Evolutionary conservation across 345 rosid genomes (phyloP).

Genomic region (Brassica incana): DNA sequence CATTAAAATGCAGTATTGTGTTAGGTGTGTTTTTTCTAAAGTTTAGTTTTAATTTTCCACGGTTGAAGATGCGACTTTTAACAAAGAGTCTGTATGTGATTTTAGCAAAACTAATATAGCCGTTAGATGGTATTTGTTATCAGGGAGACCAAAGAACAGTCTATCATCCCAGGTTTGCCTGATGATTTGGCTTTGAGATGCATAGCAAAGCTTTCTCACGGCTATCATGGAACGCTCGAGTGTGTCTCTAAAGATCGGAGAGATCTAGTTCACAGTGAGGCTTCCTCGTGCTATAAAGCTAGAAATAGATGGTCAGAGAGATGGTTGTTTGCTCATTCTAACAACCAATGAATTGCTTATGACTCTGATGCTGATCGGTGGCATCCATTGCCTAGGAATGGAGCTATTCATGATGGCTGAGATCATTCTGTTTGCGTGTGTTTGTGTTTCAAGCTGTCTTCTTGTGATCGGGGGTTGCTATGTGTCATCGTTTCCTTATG

Average conservation of each 20-base stretch:
- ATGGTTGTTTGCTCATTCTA: constrained; percentile 75
- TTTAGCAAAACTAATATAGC: too few species aligned
- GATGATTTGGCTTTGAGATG: constrained; percentile 80
- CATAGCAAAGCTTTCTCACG: constrained; percentile 71
- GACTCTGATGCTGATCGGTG: constrained; percentile 79
- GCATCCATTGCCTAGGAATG: constrained; percentile 67
- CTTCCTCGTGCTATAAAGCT: constrained; percentile 57
- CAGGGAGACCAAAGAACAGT: constrained; percentile 54
- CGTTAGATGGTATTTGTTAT: background rate
- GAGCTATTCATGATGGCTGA: constrained; percentile 41
- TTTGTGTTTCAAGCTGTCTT: constrained; percentile 58
- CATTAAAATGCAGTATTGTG: too few species aligned
- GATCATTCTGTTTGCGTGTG: constrained; percentile 68
- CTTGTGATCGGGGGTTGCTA: constrained; percentile 76
- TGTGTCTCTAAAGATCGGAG: constrained; percentile 75
- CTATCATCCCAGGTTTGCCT: constrained; percentile 69
- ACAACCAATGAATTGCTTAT: constrained; percentile 74
- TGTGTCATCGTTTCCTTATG: constrained; percentile 46
- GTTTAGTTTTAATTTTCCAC: too few species aligned
- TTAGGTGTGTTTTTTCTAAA: too few species aligned
- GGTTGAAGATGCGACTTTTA: too few species aligned
- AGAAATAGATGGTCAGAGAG: constrained; percentile 61
- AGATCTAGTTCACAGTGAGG: constrained; percentile 55
- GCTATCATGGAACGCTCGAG: constrained; percentile 65
- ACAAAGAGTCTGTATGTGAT: too few species aligned